Evolutionary conservation across 352 stramenopile genomes (phyloP).

Genomic region (Pythium aphanidermatum): DNA sequence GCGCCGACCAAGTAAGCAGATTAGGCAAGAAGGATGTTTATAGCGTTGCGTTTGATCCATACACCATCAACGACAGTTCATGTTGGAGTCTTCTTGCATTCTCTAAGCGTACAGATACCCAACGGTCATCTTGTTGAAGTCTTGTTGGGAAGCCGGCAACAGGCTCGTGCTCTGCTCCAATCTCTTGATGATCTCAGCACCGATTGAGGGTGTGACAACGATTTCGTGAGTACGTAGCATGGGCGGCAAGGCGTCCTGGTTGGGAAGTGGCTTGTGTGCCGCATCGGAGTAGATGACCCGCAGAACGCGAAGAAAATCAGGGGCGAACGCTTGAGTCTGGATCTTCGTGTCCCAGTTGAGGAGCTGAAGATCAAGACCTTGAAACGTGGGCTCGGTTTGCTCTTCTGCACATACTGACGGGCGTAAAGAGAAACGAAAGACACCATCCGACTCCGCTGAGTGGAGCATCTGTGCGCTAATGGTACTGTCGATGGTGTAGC

Average conservation of each 20-base stretch:
- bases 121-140: constrained; percentile 51
- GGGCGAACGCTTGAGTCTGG: constrained; percentile 12
- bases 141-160: constrained; percentile 38
- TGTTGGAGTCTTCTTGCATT: neutral
- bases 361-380: constrained; percentile 35
- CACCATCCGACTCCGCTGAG: constrained; percentile 57
- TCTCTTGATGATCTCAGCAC: constrained; percentile 24
- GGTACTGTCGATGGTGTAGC: constrained; percentile 76
- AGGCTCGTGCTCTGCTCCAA: constrained; percentile 39
- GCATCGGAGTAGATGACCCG: constrained; percentile 55
- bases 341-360: constrained; percentile 73
- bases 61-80: neutral
- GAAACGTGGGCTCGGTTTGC: constrained; percentile 5
- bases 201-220: constrained; percentile 25
- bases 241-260: no score
- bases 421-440: constrained; percentile 56
- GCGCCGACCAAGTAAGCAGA: constrained; percentile 30
- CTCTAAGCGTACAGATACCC: constrained; percentile 55
- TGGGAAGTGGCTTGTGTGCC: no score
- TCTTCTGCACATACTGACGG: neutral
- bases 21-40: neutral
- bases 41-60: neutral
- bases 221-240: constrained; percentile 29
- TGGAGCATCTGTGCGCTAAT: constrained; percentile 60
- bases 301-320: constrained; percentile 47